phyloP scores from a whole-genome alignment of 2,329 filamentous ascomycete species.

The Fusarium sp. region DNA sequence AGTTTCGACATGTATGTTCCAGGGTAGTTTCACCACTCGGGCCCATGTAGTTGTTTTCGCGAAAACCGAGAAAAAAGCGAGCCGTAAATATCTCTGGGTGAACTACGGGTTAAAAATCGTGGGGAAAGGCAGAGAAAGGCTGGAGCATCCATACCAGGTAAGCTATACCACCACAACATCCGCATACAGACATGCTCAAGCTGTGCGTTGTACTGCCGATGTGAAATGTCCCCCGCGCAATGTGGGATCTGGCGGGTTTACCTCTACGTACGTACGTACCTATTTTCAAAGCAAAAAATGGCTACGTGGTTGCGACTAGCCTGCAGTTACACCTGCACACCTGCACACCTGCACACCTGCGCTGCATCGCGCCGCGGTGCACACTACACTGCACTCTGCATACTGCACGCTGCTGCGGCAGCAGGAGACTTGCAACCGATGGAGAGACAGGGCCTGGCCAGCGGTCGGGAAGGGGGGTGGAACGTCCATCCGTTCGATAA shows the following conservation, averaged over 20 bases:
- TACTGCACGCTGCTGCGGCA: background rate
- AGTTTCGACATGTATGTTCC: background rate
- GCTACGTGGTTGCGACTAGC: constrained; percentile 11
- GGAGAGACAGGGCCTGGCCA: background rate
- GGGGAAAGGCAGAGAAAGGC: background rate
- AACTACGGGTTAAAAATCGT: background rate
- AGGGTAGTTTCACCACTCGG: background rate
- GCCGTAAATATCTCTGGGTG: background rate
- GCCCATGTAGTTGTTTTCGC: background rate
- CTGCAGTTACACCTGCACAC: constrained; percentile 22
- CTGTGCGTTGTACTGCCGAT: constrained; percentile 4
- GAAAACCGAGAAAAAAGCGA: background rate
- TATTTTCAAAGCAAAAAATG: background rate
- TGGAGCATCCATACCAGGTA: background rate
- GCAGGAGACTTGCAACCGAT: background rate
- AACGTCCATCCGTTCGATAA: background rate
- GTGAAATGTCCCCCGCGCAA: background rate
- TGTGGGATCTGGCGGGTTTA: constrained; percentile 17
- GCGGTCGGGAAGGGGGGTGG: background rate
- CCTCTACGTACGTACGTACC: background rate
- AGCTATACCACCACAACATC: background rate
- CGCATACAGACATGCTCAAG: background rate
- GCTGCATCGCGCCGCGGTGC: constrained; percentile 10
- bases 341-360: constrained; percentile 18
- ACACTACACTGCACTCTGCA: constrained; percentile 2